Base-by-base conservation (phyloP, 306 rosid species). In the Crotalaria pallida region DNA sequence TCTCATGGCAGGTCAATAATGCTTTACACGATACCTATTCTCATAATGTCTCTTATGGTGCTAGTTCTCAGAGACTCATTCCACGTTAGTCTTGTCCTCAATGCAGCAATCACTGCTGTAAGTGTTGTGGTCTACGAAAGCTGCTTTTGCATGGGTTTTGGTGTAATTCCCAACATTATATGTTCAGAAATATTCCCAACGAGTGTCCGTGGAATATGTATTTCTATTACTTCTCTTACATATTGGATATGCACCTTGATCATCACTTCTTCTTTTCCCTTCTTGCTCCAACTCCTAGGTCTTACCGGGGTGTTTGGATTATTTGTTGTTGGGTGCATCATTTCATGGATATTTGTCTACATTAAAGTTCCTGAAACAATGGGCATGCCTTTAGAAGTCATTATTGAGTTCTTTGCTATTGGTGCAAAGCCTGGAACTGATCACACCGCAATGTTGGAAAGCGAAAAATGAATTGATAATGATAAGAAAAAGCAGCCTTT, bases 341-440 rank as follows among this genome's bases (percentile, higher is more conserved):
- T 72, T 29, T 55, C 96, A 3, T 89, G 83, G 86, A 22, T 85
- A 19, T 89, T 89, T 67, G 86, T 89, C 5, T 87, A 58, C 87
- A 58, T 80, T 45, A 89, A 87, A 62, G 92, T 85, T 33, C 90
- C 96, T 12, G 92, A 89, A 66, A 87, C 96, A 0, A 89, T 85
- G 58, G 96, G 90, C 58, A 87, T 89, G 96, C 91, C 92, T 59
- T 67, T 85, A 1, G 96, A 89, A 83, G 91, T 89, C 58, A 87
- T 89, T 0, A 83, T 68, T 38, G 96, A 89, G 81, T 85, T 87
- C 58, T 87, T 87, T 15, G 80, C 88, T 36, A 55, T 84, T 22
- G 87, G 87, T 52, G 68, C 82, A 0, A 86, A 67, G 31, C 87
- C 74, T 29, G 65, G 78, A 44, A 27, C 48, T 58, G 65, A 53